A percentile compares a stretch with the other conserved stretches of the same genome.
Evolutionary conservation across 441 rosid species (phyloP).

Genomic region (Eruca vesicaria): DNA sequence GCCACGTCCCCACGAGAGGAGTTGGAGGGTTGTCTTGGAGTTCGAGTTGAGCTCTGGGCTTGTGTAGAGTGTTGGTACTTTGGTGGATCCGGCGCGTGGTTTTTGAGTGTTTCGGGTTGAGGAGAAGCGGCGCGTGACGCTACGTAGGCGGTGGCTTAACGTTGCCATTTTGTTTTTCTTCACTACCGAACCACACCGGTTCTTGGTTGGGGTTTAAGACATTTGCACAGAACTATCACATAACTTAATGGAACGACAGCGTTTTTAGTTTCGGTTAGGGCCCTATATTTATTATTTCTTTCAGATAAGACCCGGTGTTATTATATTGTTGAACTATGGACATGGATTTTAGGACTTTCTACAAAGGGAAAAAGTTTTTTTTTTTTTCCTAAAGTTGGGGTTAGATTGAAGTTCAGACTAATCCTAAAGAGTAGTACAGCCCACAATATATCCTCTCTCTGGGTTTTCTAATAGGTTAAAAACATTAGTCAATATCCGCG

Average conservation of each 20-base stretch:
- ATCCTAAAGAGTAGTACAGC: too few relatives aligned
- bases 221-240: neutral
- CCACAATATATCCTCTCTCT: too few relatives aligned
- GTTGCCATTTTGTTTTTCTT: slow-evolving; percentile 11
- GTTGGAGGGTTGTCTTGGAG: slow-evolving; percentile 51
- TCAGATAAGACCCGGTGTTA: too few relatives aligned
- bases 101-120: slow-evolving; percentile 7
- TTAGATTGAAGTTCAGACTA: too few relatives aligned
- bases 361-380: neutral
- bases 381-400: too few relatives aligned
- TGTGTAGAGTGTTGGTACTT: slow-evolving; percentile 50
- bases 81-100: slow-evolving; percentile 30
- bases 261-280: neutral
- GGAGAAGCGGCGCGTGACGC: slow-evolving; percentile 27
- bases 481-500: too few relatives aligned
- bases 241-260: neutral
- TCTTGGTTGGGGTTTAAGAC: neutral
- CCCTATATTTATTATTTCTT: too few relatives aligned
- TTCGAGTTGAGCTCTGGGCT: slow-evolving; percentile 39
- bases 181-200: neutral
- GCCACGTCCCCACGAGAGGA: slow-evolving; percentile 91
- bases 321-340: neutral
- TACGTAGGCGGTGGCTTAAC: slow-evolving; percentile 28
- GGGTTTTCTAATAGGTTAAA: too few relatives aligned
- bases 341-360: neutral